phyloP scores from a whole-genome alignment of 1,284 basidiomycete species.

The Vanrija pseudolonga region DNA sequence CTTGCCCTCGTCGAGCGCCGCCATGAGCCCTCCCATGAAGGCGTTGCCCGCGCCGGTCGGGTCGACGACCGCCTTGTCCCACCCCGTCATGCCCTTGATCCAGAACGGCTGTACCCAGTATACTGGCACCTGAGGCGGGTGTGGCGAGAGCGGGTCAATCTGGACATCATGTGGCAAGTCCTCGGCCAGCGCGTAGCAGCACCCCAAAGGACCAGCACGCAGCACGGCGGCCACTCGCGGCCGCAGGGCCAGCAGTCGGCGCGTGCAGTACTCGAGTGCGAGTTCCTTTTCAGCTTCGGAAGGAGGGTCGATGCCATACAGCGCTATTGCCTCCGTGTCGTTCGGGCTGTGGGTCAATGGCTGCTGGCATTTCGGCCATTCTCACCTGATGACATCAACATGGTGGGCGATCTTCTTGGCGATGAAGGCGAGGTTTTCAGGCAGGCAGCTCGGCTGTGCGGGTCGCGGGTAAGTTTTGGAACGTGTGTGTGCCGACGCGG shows the following conservation, averaged over 20 bases:
- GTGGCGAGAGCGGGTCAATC: neutral
- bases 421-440: conserved; percentile 23
- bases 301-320: conserved; percentile 21
- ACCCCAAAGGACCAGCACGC: conserved; percentile 29
- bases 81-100: conserved; percentile 11
- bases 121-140: conserved; percentile 10
- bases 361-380: neutral
- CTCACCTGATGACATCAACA: conserved; percentile 36
- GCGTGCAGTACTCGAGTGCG: conserved; percentile 14
- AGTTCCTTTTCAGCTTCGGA: neutral
- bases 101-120: conserved; percentile 36
- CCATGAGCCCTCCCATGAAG: conserved; percentile 44
- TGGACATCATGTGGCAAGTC: conserved; percentile 1
- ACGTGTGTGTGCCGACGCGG: too few species aligned
- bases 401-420: conserved; percentile 10
- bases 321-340: conserved; percentile 39
- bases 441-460: conserved; percentile 19
- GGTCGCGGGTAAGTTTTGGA: neutral
- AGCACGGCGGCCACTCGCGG: conserved; percentile 28
- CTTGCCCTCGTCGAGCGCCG: conserved; percentile 32
- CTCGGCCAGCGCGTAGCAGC: conserved; percentile 22
- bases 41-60: conserved; percentile 48
- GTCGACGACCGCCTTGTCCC: conserved; percentile 31
- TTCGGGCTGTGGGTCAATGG: conserved; percentile 34
- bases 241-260: conserved; percentile 10